phyloP scores from a whole-genome alignment of 2,329 filamentous ascomycete species.

The Calonectria crousiana region DNA sequence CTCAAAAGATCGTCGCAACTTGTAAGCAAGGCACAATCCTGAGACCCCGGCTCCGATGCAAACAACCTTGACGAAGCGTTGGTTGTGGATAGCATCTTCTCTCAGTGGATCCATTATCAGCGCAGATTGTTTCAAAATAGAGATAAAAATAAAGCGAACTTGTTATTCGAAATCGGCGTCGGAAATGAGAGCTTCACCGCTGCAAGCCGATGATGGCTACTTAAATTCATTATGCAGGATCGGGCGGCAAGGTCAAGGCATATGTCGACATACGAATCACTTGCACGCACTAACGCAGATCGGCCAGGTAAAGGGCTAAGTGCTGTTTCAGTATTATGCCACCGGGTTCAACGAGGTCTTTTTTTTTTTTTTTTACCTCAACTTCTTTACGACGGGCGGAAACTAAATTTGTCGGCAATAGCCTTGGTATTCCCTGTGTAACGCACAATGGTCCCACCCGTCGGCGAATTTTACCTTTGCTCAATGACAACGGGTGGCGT shows the following conservation, averaged over 20 bases:
- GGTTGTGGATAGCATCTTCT: conserved; percentile 27
- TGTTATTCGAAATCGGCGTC: neutral
- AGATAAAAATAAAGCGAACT: conserved; percentile 36
- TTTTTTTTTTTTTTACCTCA: neutral
- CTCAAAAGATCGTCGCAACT: neutral
- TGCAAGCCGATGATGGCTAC: neutral
- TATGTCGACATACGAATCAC: neutral
- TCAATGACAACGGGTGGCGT: neutral
- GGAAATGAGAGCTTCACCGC: neutral
- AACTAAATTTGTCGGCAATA: neutral
- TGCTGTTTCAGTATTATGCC: neutral
- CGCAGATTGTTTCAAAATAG: conserved; percentile 44
- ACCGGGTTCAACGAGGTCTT: neutral
- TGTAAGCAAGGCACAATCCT: conserved; percentile 23
- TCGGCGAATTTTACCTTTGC: neutral
- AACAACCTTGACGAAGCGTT: conserved; percentile 16
- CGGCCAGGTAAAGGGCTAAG: neutral
- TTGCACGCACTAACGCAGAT: neutral
- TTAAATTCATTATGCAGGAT: neutral
- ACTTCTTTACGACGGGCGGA: neutral
- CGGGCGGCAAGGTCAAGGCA: neutral
- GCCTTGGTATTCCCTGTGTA: neutral
- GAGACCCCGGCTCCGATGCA: conserved; percentile 29
- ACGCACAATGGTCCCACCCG: neutral
- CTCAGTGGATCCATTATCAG: conserved; percentile 44